These are phyloP conservation scores for Stephania yunnanensis DNA, from an alignment of 164 flowering plant species.

Conservation along the genomic window DNA sequence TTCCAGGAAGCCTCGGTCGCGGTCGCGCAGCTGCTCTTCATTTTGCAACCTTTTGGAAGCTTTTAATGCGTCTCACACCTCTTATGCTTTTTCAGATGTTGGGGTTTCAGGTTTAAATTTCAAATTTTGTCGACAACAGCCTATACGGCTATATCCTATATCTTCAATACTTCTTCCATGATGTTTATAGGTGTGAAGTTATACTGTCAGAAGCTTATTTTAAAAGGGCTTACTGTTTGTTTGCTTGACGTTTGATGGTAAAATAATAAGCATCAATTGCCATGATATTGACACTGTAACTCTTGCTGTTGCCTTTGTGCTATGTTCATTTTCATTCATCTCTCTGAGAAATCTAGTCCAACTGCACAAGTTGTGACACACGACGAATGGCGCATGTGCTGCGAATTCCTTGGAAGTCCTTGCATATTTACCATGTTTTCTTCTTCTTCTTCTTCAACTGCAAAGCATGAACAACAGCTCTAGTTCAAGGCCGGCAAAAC, in stretches of 20 bases:
- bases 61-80: neutral
- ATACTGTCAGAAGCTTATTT: neutral
- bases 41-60: neutral
- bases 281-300: neutral
- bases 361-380: neutral
- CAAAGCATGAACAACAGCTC: neutral
- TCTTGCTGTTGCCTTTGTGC: neutral
- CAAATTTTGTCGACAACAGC: neutral
- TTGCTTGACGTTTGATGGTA: neutral
- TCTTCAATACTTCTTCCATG: neutral
- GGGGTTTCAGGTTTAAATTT: neutral
- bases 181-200: neutral
- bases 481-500: neutral
- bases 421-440: neutral
- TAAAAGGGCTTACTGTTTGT: neutral
- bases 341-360: neutral
- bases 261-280: neutral
- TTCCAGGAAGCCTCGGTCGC: neutral
- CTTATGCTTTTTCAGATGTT: neutral
- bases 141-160: conserved; percentile 2
- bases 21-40: neutral
- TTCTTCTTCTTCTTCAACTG: neutral
- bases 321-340: neutral
- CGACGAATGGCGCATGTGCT: neutral
- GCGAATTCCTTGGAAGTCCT: neutral